Evolutionary conservation across 2,329 filamentous ascomycete genomes (phyloP).

Genomic region (Ascomycota sp.): DNA sequence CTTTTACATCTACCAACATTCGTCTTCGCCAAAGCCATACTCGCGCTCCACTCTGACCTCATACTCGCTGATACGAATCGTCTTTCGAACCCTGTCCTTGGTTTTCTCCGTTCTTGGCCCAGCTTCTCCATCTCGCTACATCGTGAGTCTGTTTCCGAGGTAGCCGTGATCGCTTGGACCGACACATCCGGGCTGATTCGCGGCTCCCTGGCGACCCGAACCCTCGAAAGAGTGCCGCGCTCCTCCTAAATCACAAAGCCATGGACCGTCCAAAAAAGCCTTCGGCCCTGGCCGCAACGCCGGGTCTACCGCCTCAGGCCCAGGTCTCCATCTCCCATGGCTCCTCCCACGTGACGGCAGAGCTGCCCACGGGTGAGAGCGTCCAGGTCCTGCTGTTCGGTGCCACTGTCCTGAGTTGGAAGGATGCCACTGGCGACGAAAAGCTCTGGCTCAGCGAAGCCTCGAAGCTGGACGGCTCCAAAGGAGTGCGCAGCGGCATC

Average conservation of each 20-base stretch:
- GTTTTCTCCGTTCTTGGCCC: background rate
- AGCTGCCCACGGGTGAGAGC: constrained; percentile 68
- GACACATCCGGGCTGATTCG: too few species aligned
- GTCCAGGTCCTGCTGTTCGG: constrained; percentile 77
- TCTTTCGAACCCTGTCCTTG: background rate
- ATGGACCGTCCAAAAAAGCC: constrained; percentile 79
- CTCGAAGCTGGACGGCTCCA: constrained; percentile 66
- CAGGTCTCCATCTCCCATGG: constrained; percentile 55
- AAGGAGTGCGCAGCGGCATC: constrained; percentile 79
- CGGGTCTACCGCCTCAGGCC: constrained; percentile 52
- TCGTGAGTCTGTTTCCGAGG: too few species aligned
- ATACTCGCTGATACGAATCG: too few species aligned
- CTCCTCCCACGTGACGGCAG: constrained; percentile 54
- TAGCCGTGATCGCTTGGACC: too few species aligned
- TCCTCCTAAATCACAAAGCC: constrained; percentile 18
- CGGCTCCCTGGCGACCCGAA: background rate
- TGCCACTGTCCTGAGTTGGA: constrained; percentile 87
- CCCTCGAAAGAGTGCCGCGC: too few species aligned
- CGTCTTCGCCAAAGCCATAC: too few species aligned
- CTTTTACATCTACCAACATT: background rate
- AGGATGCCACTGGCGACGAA: constrained; percentile 56
- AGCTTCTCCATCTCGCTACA: too few species aligned
- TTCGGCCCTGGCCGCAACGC: constrained; percentile 52
- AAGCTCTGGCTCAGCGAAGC: constrained; percentile 72
- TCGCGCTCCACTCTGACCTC: too few species aligned